Percentiles rank a stretch among this genome's conserved stretches.
Conservation (phyloP, 371 early-diverging fungal species). For the Batrachochytrium dendrobatidis region DNA sequence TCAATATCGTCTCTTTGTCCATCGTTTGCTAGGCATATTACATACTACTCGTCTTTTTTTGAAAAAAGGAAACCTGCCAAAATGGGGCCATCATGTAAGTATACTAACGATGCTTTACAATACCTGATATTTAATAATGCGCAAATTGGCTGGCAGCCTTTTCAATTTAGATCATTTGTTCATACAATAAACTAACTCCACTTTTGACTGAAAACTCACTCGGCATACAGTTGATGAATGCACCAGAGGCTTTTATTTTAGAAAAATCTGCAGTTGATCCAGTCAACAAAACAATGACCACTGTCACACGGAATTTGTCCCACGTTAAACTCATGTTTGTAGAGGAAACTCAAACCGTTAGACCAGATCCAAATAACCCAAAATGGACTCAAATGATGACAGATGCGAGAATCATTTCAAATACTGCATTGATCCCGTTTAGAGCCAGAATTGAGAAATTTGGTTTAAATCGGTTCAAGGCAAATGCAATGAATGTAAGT, state of each 20-base stretch:
- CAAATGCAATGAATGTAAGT: slow-evolving; percentile 67
- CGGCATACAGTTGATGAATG: slow-evolving; percentile 53
- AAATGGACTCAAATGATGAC: slow-evolving; percentile 44
- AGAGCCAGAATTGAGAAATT: slow-evolving; percentile 76
- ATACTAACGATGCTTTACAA: not conserved
- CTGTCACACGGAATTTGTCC: slow-evolving; percentile 79
- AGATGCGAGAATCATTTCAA: slow-evolving; percentile 80
- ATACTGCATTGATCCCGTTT: slow-evolving; percentile 75
- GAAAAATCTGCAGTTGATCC: slow-evolving; percentile 85
- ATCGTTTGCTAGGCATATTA: slow-evolving; percentile 46
- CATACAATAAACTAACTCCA: no score
- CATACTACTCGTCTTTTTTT: slow-evolving; percentile 80
- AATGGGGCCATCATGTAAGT: slow-evolving; percentile 66
- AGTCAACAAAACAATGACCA: slow-evolving; percentile 62
- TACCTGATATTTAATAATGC: not conserved
- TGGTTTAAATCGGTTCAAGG: slow-evolving; percentile 78
- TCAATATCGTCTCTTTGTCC: not conserved
- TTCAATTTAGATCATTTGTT: slow-evolving; percentile 8
- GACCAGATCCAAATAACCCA: slow-evolving; percentile 46
- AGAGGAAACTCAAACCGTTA: slow-evolving; percentile 80
- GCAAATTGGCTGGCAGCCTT: not conserved
- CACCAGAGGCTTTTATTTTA: slow-evolving; percentile 69
- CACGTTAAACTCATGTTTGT: slow-evolving; percentile 88
- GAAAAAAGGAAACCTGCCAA: slow-evolving; percentile 80
- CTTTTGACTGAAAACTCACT: no score